Evolutionary conservation across 129 eudicot genomes (phyloP).

Genomic region (Helichrysum umbraculigerum): DNA sequence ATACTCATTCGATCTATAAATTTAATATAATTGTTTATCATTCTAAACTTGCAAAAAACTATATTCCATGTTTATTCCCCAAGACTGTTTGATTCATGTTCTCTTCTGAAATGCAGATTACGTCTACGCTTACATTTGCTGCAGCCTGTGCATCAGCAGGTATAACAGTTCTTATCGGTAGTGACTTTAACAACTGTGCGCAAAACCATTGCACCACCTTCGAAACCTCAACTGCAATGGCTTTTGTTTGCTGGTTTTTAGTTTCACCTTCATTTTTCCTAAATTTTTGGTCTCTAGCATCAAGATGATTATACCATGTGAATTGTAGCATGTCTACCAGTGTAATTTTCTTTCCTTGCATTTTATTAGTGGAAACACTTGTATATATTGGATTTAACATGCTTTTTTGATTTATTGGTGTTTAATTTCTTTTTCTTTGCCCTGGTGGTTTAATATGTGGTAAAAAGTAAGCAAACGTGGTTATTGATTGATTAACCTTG

Average conservation of each 20-base stretch:
- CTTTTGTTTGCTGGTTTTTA: constrained; percentile 53
- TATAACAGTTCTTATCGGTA: constrained; percentile 59
- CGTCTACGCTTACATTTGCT: constrained; percentile 72
- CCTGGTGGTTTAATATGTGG: background rate
- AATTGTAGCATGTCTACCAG: background rate
- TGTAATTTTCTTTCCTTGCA: background rate
- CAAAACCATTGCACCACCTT: constrained; percentile 48
- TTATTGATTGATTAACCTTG: too few relatives aligned
- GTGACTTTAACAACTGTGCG: constrained; percentile 40
- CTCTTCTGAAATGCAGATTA: constrained; percentile 39
- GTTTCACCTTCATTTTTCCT: constrained; percentile 57
- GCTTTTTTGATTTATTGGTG: constrained; percentile 6
- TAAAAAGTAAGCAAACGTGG: too few relatives aligned
- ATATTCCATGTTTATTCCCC: background rate
- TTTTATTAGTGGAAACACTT: constrained; percentile 17
- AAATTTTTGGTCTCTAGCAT: constrained; percentile 51
- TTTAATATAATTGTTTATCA: too few relatives aligned
- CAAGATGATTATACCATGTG: constrained; percentile 29
- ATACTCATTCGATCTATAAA: background rate
- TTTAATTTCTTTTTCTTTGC: background rate
- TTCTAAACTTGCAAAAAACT: too few relatives aligned
- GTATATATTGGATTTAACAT: constrained; percentile 23
- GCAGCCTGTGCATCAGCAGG: constrained; percentile 94
- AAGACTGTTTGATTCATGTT: background rate
- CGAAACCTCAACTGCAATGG: constrained; percentile 49